phyloP scores from a whole-genome alignment of 2,329 filamentous ascomycete species.

The Aureobasidium mangrovei region DNA sequence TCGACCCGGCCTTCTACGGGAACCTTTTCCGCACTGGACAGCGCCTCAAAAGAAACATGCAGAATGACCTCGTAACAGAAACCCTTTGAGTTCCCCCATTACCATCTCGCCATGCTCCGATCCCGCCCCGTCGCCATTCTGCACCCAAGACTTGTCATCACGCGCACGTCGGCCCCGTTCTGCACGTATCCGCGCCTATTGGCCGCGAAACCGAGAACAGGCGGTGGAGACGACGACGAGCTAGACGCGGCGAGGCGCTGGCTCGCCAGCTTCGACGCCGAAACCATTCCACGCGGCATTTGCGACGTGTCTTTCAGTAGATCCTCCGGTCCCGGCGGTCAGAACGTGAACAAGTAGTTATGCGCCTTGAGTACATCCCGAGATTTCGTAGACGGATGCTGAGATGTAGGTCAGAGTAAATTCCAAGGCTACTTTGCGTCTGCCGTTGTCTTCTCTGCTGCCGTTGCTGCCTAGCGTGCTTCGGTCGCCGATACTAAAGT shows the following conservation, averaged over 20 bases:
- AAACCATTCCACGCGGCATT: conserved; percentile 47
- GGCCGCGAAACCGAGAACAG: neutral
- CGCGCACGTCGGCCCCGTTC: neutral
- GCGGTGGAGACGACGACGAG: conserved; percentile 14
- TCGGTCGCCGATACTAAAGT: conserved; percentile 42
- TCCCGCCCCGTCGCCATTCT: too few species aligned
- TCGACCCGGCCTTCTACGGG: too few species aligned
- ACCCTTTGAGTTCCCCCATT: too few species aligned
- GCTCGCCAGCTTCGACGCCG: conserved; percentile 45
- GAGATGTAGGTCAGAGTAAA: neutral
- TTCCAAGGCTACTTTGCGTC: conserved; percentile 4
- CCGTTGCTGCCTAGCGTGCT: conserved; percentile 46
- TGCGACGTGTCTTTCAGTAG: conserved; percentile 54
- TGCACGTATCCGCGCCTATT: conserved; percentile 3
- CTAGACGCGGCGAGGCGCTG: conserved; percentile 31
- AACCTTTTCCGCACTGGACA: too few species aligned
- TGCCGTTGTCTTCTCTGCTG: conserved; percentile 32
- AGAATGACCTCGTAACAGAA: too few species aligned
- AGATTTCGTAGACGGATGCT: neutral
- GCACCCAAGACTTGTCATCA: neutral
- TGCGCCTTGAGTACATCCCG: too few species aligned
- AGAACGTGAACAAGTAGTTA: conserved; percentile 59
- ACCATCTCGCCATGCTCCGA: neutral
- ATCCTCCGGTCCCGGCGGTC: conserved; percentile 56
- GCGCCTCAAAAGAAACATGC: too few species aligned